phyloP scores from a whole-genome alignment of 208 protist species.

The Crithidia brevicula region DNA sequence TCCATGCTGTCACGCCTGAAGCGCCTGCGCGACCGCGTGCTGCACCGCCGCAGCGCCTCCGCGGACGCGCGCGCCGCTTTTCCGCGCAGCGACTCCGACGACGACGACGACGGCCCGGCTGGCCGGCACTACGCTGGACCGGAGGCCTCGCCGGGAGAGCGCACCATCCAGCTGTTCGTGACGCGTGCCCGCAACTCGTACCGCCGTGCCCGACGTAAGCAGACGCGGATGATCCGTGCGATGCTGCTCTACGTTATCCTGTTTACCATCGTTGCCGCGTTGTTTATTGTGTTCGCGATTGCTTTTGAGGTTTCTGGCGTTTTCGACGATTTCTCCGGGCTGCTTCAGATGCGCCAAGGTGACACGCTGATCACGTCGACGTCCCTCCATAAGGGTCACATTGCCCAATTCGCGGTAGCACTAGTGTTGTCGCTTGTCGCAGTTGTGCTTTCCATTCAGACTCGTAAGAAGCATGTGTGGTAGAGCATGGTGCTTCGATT shows the following conservation, averaged over 20 bases:
- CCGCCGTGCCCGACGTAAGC: conserved; percentile 5
- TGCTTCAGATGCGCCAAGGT: conserved; percentile 2
- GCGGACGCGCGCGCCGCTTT: neutral
- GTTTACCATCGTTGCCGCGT: neutral
- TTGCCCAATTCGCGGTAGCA: neutral
- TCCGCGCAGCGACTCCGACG: conserved; percentile 9
- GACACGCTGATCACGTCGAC: neutral
- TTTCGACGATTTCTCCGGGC: neutral
- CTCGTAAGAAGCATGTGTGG: neutral
- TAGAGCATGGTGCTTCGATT: neutral
- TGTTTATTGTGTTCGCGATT: neutral
- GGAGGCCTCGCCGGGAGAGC: conserved; percentile 21
- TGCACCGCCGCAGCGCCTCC: conserved; percentile 6
- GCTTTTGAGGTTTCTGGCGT: conserved; percentile 1
- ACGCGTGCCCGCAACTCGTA: conserved; percentile 25
- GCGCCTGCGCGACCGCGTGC: conserved; percentile 20
- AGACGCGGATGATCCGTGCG: neutral
- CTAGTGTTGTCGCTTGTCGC: neutral
- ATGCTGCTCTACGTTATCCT: neutral
- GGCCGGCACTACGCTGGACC: neutral
- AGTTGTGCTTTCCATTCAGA: neutral
- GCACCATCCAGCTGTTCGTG: conserved; percentile 22
- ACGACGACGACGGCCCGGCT: neutral
- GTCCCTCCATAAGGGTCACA: neutral
- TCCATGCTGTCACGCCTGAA: conserved; percentile 2